phyloP scores from a whole-genome alignment of 2,329 filamentous ascomycete genomes.

The Trichoderma breve region DNA sequence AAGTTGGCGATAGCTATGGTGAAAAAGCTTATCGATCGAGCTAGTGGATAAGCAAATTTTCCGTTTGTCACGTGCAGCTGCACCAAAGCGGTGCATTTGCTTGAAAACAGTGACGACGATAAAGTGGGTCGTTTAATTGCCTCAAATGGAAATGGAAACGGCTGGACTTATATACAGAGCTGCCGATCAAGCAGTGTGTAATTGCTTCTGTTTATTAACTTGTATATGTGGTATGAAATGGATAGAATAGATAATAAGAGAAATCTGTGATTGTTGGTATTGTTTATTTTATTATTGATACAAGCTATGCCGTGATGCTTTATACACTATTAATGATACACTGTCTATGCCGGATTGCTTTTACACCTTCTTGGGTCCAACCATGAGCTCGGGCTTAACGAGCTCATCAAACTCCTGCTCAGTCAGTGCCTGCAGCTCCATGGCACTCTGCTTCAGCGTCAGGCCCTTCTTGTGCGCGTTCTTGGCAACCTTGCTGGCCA shows the following conservation, averaged over 20 bases:
- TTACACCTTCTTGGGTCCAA: slow-evolving; percentile 57
- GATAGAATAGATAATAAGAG: too few relatives aligned
- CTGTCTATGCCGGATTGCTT: neutral
- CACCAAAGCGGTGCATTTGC: neutral
- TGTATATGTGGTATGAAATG: too few relatives aligned
- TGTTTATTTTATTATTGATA: neutral
- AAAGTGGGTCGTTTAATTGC: neutral
- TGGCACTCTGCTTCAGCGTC: slow-evolving; percentile 87
- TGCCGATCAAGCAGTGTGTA: neutral
- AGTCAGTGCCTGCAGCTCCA: slow-evolving; percentile 87
- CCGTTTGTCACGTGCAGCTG: neutral
- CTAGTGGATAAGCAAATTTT: neutral
- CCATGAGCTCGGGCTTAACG: slow-evolving; percentile 92
- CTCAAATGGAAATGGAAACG: neutral
- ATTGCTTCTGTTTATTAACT: neutral
- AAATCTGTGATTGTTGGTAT: neutral
- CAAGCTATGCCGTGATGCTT: neutral
- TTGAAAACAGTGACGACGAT: neutral
- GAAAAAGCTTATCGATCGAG: slow-evolving; percentile 5
- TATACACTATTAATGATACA: neutral
- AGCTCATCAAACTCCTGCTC: slow-evolving; percentile 86
- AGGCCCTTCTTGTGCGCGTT: slow-evolving; percentile 98
- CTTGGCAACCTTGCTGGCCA: slow-evolving; percentile 96
- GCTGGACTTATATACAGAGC: neutral
- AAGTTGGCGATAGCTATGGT: slow-evolving; percentile 9